Percentiles rank a stretch among this genome's conserved stretches.
These are phyloP conservation scores for Marasmius fiardii DNA, from an alignment of 1,284 basidiomycete genomes.

Conservation along the genomic window DNA sequence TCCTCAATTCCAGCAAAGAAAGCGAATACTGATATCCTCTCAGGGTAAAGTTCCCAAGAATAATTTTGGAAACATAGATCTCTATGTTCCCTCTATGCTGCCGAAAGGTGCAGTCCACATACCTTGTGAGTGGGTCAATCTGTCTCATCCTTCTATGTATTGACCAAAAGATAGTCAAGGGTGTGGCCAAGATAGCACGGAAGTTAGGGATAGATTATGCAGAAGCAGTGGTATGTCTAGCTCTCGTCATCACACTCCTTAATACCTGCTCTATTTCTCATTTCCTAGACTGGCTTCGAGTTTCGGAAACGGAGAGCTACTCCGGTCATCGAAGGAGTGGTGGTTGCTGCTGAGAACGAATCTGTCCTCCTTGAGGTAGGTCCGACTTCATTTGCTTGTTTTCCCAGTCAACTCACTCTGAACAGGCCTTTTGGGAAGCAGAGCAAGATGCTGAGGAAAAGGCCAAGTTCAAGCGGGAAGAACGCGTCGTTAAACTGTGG, in stretches of 20 bases:
- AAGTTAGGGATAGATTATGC: conserved; percentile 87
- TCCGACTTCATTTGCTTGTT: conserved; percentile 11
- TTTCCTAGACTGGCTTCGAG: conserved; percentile 82
- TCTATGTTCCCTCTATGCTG: conserved; percentile 95
- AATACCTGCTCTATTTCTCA: conserved; percentile 4
- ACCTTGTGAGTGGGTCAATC: conserved; percentile 60
- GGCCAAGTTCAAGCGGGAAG: conserved; percentile 73
- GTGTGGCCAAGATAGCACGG: conserved; percentile 85
- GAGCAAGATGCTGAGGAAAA: conserved; percentile 78
- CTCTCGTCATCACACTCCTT: conserved; percentile 17
- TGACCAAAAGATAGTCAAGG: conserved; percentile 61
- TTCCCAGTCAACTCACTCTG: conserved; percentile 1
- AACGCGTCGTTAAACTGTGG: conserved; percentile 88
- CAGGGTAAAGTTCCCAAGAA: conserved; percentile 94
- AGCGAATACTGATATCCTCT: conserved; percentile 15
- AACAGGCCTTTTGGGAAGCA: conserved; percentile 80
- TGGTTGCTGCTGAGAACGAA: conserved; percentile 83
- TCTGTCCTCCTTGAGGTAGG: conserved; percentile 71
- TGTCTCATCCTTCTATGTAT: not conserved
- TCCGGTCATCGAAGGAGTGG: conserved; percentile 85
- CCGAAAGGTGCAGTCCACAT: conserved; percentile 86
- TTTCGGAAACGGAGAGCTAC: conserved; percentile 89
- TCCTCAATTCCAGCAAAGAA: conserved; percentile 4
- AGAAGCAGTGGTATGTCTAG: conserved; percentile 79
- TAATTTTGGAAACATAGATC: conserved; percentile 94